These are phyloP conservation scores for Fusarium poae DNA, from an alignment of 2,329 filamentous ascomycete genomes.

Conservation along the genomic window DNA sequence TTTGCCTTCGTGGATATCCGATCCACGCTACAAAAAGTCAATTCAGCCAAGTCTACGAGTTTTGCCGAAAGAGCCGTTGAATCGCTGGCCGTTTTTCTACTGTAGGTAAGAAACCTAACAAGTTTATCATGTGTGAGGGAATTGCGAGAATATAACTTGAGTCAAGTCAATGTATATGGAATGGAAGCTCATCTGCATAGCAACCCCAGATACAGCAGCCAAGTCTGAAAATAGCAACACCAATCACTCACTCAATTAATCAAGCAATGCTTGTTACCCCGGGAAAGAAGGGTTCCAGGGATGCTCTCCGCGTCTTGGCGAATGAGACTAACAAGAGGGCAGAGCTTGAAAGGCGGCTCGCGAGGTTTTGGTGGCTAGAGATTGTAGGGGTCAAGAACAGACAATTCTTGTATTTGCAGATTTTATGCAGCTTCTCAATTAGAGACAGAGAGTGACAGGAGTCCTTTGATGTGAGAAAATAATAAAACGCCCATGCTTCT, in stretches of 20 bases:
- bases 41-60: conserved; percentile 16
- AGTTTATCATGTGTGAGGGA: background rate
- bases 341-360: conserved; percentile 4
- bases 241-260: background rate
- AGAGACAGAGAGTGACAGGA: no score
- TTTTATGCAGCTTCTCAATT: background rate
- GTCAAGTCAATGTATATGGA: background rate
- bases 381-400: background rate
- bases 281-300: conserved; percentile 11
- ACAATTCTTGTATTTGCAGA: background rate
- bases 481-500: no score
- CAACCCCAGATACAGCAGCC: conserved; percentile 13
- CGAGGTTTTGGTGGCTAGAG: background rate
- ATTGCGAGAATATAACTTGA: background rate
- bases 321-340: background rate
- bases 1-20: conserved; percentile 13
- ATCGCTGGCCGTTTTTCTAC: conserved; percentile 20
- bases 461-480: no score
- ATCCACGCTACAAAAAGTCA: conserved; percentile 30
- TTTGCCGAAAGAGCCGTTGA: conserved; percentile 27
- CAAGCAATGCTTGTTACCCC: conserved; percentile 16
- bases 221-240: conserved; percentile 37
- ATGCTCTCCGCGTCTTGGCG: conserved; percentile 19
- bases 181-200: conserved; percentile 5
- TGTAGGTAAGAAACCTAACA: background rate